These are phyloP conservation scores for Pluteus cervinus DNA, from an alignment of 768 basidiomycete species.

Conservation along the genomic window DNA sequence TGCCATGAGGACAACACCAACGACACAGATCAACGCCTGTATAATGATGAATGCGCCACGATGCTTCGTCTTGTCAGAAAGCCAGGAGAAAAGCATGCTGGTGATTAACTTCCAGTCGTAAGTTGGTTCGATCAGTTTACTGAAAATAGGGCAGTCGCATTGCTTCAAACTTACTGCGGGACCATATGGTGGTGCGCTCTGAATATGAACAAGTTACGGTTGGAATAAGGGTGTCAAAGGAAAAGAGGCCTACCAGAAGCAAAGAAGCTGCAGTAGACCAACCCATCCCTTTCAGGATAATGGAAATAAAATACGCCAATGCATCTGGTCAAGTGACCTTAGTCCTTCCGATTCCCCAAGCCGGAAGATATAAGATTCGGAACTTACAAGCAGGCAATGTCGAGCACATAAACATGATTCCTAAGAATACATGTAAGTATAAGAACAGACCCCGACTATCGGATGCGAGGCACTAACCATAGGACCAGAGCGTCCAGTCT, in stretches of 20 bases:
- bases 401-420: constrained; percentile 37
- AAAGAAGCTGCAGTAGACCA: constrained; percentile 29
- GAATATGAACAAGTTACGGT: constrained; percentile 2
- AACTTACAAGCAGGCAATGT: constrained; percentile 36
- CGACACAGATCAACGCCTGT: constrained; percentile 29
- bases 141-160: no score
- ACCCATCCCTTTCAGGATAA: constrained; percentile 41
- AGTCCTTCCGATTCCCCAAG: not conserved
- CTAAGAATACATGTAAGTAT: constrained; percentile 13
- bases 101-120: constrained; percentile 32
- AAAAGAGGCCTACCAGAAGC: constrained; percentile 29
- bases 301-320: constrained; percentile 40
- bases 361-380: not conserved
- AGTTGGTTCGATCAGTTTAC: no score
- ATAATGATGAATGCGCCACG: constrained; percentile 36
- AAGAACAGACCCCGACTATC: not conserved
- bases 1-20: constrained; percentile 32
- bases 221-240: not conserved
- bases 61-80: constrained; percentile 37
- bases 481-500: constrained; percentile 44
- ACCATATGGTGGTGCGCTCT: constrained; percentile 43
- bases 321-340: constrained; percentile 21
- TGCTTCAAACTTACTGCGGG: constrained; percentile 31
- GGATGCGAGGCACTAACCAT: constrained; percentile 22
- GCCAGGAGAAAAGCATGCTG: constrained; percentile 39